Conservation (phyloP, 176 grass and related monocot species). For the Oryza rufipogon region DNA sequence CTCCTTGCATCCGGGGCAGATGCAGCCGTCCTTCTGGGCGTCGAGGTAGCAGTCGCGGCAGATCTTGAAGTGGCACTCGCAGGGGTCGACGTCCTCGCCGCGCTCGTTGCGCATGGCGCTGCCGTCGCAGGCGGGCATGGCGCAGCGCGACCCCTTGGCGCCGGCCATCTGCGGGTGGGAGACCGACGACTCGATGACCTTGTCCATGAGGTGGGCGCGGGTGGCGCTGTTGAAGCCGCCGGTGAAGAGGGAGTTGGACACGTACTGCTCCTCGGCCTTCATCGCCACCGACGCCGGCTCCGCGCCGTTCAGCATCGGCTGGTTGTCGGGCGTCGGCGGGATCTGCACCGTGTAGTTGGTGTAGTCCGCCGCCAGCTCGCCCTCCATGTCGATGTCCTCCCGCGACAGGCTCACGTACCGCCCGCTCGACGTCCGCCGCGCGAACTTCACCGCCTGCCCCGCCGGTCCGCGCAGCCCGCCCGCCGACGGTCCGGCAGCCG, state of each 20-base stretch:
- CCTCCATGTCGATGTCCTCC: constrained; percentile 85
- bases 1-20: constrained; percentile 95
- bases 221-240: constrained; percentile 97
- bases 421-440: constrained; percentile 82
- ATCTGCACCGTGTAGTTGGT: constrained; percentile 96
- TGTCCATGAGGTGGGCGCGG: constrained; percentile 93
- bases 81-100: constrained; percentile 75
- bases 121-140: constrained; percentile 90
- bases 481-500: background rate
- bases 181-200: constrained; percentile 82
- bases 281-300: constrained; percentile 59
- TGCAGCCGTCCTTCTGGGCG: constrained; percentile 68
- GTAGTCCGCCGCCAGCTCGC: constrained; percentile 75
- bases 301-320: constrained; percentile 69
- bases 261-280: constrained; percentile 97
- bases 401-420: constrained; percentile 81
- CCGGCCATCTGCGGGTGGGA: constrained; percentile 89
- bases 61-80: constrained; percentile 96
- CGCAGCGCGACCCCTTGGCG: constrained; percentile 60
- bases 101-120: constrained; percentile 85
- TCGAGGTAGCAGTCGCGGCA: constrained; percentile 94
- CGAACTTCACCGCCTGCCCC: constrained; percentile 78
- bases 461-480: constrained; percentile 24
- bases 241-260: constrained; percentile 89
- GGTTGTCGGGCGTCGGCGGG: constrained; percentile 94